Evolutionary conservation across 1,139 yeast species (phyloP).

Genomic region (Kodamaea alishanica): DNA sequence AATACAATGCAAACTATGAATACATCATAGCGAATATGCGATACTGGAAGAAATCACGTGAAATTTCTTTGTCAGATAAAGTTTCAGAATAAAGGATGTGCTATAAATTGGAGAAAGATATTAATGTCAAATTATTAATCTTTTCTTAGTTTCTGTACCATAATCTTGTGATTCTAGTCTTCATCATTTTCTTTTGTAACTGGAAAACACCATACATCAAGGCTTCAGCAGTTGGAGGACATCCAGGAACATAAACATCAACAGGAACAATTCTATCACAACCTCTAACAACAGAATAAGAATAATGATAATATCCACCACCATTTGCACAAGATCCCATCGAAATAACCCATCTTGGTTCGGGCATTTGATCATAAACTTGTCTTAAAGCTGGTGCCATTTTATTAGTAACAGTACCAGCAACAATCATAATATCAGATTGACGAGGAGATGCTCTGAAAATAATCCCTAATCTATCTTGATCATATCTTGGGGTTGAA

Average conservation of each 20-base stretch:
- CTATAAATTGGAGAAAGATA: not conserved
- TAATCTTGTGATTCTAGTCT: slow-evolving; percentile 73
- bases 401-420: slow-evolving; percentile 87
- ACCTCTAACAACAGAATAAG: slow-evolving; percentile 85
- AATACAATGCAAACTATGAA: not conserved
- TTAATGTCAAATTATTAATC: slow-evolving; percentile 5
- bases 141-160: slow-evolving; percentile 69
- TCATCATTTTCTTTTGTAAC: slow-evolving; percentile 86
- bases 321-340: slow-evolving; percentile 97
- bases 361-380: slow-evolving; percentile 93
- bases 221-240: slow-evolving; percentile 91
- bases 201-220: slow-evolving; percentile 88
- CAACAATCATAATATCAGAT: slow-evolving; percentile 90
- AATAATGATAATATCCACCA: slow-evolving; percentile 90
- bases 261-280: slow-evolving; percentile 88
- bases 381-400: slow-evolving; percentile 94
- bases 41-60: no score
- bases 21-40: no score
- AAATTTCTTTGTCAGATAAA: no score
- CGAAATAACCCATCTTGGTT: slow-evolving; percentile 85
- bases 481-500: slow-evolving; percentile 89
- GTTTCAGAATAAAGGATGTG: no score
- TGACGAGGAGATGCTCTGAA: slow-evolving; percentile 95
- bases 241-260: slow-evolving; percentile 88
- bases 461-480: slow-evolving; percentile 88